Base-by-base conservation (phyloP, 2,329 filamentous ascomycete species). In the Alternaria sp. region DNA sequence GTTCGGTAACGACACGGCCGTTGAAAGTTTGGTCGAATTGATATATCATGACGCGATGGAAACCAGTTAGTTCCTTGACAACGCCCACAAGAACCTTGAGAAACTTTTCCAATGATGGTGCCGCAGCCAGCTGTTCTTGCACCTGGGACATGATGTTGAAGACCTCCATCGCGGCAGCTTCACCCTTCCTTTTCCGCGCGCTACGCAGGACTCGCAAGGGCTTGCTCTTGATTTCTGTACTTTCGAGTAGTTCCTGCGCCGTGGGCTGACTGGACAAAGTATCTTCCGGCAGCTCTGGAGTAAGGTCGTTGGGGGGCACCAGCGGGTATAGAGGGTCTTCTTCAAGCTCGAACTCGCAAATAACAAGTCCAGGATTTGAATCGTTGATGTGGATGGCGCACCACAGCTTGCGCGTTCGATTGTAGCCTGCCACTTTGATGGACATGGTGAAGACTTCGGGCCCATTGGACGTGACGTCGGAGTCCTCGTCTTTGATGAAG, bases 101-200 rank as follows among this genome's bases (percentile, higher is more conserved):
- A 63, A 97, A 93, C 1, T 79, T 84, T 1, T 93, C 89, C 1
- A 97, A 82, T 63, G 86, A 90, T 0, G 88, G 84, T 1, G 93
- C 92, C 25, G 88, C 87, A 5, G 92, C 87, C 12, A 97, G 83
- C 77, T 97, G 94, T 71, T 97, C 93, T 76, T 97, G 93, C 1
- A 97, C 91, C 76, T 97, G 94, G 1, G 92, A 93, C 87, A 97
- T 92, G 67, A 97, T 94, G 78, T 93, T 94, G 79, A 96, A 96
- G 2, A 96, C 92, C 71, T 96, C 91, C 89, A 96, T 96, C 0
- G 92, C 92, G 6, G 91, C 91, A 49, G 92, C 91, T 73, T 96
- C 92, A 6, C 92, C 92, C 69, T 89, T 88, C 54, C 90, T 85
- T 73, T 92, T 92, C 10, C 92, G 87, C 0, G 92, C 91, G 74